Conservation (phyloP, 371 early-diverging fungal species). For the Apophysomyces ossiformis region DNA sequence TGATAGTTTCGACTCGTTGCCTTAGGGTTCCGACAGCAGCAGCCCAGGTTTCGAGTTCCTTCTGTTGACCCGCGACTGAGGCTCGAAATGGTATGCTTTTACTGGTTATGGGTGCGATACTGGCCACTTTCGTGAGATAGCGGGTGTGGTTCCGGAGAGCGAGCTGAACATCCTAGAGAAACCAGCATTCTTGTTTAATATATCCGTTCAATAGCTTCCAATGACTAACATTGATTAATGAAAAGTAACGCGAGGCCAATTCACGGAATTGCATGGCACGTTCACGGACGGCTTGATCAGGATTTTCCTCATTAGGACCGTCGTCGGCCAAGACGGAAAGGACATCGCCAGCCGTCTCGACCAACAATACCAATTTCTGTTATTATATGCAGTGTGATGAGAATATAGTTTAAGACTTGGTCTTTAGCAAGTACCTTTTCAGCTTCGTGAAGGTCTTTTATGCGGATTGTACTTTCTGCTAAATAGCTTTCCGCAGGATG, state of each 20-base stretch:
- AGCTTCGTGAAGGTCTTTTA: conserved; percentile 44
- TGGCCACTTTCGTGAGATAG: conserved; percentile 40
- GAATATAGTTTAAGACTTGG: neutral
- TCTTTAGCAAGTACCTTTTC: conserved; percentile 36
- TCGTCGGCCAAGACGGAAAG: conserved; percentile 41
- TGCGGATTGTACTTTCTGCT: conserved; percentile 49
- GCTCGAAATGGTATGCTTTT: conserved; percentile 49
- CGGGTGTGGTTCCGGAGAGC: conserved; percentile 44
- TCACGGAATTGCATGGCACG: conserved; percentile 32
- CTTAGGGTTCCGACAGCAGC: conserved; percentile 38
- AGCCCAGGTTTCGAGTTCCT: conserved; percentile 51
- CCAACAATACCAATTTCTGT: conserved; percentile 47
- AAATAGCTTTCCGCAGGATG: conserved; percentile 6
- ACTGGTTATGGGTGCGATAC: conserved; percentile 38
- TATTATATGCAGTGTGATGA: neutral
- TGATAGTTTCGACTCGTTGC: conserved; percentile 40
- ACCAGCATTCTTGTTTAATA: neutral
- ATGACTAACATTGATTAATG: conserved; percentile 44
- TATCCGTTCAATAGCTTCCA: too few species aligned
- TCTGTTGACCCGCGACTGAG: conserved; percentile 42
- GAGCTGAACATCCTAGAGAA: conserved; percentile 46
- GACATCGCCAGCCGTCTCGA: conserved; percentile 51
- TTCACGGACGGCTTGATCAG: conserved; percentile 35
- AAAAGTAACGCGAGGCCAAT: conserved; percentile 43
- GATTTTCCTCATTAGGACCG: conserved; percentile 27